phyloP scores from a whole-genome alignment of 306 rosid species.

The Alnus rubra region DNA sequence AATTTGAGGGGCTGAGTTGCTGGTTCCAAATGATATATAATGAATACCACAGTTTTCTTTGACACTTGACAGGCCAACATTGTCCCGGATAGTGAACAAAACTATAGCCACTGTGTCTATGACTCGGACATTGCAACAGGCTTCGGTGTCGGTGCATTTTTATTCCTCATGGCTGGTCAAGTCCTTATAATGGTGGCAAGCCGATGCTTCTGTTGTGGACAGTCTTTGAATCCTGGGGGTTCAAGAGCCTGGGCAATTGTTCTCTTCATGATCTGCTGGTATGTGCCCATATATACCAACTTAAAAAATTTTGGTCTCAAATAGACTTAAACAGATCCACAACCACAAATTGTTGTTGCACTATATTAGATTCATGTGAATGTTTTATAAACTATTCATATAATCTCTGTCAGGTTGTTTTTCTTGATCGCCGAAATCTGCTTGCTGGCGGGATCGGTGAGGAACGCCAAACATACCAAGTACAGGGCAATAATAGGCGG shows the following conservation, averaged over 20 bases:
- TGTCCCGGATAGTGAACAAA: constrained; percentile 36
- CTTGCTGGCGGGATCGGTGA: constrained; percentile 90
- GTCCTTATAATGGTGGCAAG: constrained; percentile 79
- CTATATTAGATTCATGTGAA: constrained; percentile 13
- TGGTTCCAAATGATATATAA: constrained; percentile 1
- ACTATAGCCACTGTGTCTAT: constrained; percentile 71
- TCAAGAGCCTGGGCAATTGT: constrained; percentile 84
- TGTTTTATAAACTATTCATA: constrained; percentile 5
- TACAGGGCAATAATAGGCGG: constrained; percentile 50
- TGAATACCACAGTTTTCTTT: background rate
- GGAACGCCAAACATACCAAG: constrained; percentile 90
- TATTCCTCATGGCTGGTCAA: constrained; percentile 82
- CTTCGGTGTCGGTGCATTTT: constrained; percentile 87
- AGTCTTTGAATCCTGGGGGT: constrained; percentile 84
- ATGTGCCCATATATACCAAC: constrained; percentile 24
- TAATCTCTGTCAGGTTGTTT: constrained; percentile 57
- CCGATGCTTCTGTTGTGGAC: constrained; percentile 96
- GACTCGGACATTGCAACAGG: constrained; percentile 83
- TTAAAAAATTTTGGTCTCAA: background rate
- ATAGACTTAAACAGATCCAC: background rate
- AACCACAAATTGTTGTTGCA: background rate
- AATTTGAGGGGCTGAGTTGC: constrained; percentile 12
- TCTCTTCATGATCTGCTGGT: constrained; percentile 96
- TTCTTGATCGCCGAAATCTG: constrained; percentile 90
- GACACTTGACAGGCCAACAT: constrained; percentile 69